Conservation (phyloP, 83 land plant genomes). For the Diphasiastrum complanatum region DNA sequence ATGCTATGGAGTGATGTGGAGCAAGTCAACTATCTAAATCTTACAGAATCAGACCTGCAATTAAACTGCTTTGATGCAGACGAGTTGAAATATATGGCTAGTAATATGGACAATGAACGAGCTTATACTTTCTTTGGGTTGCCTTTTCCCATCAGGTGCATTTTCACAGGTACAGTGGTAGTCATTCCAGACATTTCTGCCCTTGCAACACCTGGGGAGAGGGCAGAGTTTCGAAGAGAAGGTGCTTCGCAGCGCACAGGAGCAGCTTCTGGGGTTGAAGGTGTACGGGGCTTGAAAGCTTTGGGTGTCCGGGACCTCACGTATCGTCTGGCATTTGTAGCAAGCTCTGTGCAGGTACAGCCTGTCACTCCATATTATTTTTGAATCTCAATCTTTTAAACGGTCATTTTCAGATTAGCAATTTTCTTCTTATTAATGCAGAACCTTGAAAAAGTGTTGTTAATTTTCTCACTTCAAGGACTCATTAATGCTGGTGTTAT, state of each 20-base stretch:
- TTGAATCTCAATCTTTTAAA: not conserved
- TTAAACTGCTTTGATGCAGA: no score
- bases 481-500: not conserved
- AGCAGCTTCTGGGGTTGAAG: slow-evolving; percentile 55
- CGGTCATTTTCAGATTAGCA: slow-evolving; percentile 16
- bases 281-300: slow-evolving; percentile 77
- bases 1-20: no score
- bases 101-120: no score
- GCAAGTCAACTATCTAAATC: no score
- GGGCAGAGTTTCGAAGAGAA: slow-evolving; percentile 85
- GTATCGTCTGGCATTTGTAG: slow-evolving; percentile 89
- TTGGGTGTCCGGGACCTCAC: slow-evolving; percentile 95
- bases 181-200: slow-evolving; percentile 93
- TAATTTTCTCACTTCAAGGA: not conserved
- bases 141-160: slow-evolving; percentile 47
- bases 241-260: slow-evolving; percentile 39
- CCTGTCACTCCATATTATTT: not conserved
- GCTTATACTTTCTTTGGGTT: not conserved
- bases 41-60: no score
- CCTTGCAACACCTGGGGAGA: slow-evolving; percentile 89
- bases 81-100: no score
- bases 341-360: slow-evolving; percentile 91
- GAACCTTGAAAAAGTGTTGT: not conserved
- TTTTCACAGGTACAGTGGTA: slow-evolving; percentile 92
- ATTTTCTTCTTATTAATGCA: not conserved